Percentiles rank a stretch among this genome's conserved stretches.
phyloP scores from a whole-genome alignment of 192 early-diverging fungal genomes.

The Dispira simplex region DNA sequence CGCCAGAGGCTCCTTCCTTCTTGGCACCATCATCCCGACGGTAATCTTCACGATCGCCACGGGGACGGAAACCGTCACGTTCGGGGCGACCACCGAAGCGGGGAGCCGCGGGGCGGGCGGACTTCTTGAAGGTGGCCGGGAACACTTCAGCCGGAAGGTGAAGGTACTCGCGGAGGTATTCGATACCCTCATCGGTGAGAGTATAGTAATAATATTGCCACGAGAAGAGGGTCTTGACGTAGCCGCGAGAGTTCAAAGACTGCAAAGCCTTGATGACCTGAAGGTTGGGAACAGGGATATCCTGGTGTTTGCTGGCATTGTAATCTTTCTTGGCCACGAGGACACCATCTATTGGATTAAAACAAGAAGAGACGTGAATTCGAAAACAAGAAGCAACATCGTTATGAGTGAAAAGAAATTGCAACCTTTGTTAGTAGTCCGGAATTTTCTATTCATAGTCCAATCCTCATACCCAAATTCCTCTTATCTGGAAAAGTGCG shows the following conservation, averaged over 20 bases:
- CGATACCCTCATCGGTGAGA: conserved; percentile 95
- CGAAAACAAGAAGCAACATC: conserved; percentile 2
- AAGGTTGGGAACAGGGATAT: conserved; percentile 95
- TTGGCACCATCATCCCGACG: conserved; percentile 67
- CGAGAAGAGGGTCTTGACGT: conserved; percentile 93
- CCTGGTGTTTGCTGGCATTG: conserved; percentile 88
- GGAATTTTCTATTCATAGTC: conserved; percentile 13
- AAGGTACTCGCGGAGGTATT: conserved; percentile 92
- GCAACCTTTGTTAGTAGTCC: neutral
- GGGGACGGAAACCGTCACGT: conserved; percentile 36
- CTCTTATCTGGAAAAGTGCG: conserved; percentile 1
- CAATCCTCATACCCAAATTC: conserved; percentile 15
- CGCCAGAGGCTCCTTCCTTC: conserved; percentile 87
- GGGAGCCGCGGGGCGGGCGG: conserved; percentile 50
- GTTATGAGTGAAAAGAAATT: neutral
- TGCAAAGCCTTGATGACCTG: conserved; percentile 99
- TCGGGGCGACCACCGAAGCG: conserved; percentile 49
- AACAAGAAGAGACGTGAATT: conserved; percentile 18
- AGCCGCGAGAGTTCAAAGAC: conserved; percentile 85
- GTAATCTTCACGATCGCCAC: conserved; percentile 75
- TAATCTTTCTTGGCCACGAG: conserved; percentile 99
- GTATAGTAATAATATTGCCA: conserved; percentile 99
- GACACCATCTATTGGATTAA: conserved; percentile 65
- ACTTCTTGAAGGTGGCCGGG: conserved; percentile 95
- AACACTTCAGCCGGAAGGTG: conserved; percentile 96